Conservation (phyloP, 257 asterid species). For the Primulina tabacum region DNA sequence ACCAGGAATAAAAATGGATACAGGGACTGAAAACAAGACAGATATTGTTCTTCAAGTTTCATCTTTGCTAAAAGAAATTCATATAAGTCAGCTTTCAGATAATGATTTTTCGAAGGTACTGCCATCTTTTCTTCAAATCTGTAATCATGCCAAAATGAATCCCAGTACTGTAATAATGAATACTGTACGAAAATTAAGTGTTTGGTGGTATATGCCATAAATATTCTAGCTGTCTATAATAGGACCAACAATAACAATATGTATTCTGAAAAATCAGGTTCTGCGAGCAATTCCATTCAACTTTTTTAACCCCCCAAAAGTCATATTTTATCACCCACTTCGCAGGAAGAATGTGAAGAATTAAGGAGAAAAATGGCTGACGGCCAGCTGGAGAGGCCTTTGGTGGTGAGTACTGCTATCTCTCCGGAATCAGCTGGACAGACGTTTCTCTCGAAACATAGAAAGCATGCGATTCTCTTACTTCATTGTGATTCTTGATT, state of each 20-base stretch:
- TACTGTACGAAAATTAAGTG: not conserved
- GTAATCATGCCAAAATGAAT: not conserved
- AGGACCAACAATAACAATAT: not conserved
- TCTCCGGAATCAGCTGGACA: constrained; percentile 13
- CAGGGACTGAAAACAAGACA: constrained; percentile 27
- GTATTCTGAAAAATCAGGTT: not conserved
- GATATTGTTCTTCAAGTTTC: constrained; percentile 43
- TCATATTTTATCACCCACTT: constrained; percentile 16
- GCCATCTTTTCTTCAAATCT: not conserved
- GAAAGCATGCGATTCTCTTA: not conserved
- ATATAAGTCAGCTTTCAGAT: constrained; percentile 43
- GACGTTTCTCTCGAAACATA: constrained; percentile 2
- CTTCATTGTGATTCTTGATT: not conserved
- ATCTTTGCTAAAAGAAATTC: constrained; percentile 39
- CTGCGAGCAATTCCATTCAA: not conserved
- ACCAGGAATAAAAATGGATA: constrained; percentile 45
- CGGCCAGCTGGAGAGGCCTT: constrained; percentile 65
- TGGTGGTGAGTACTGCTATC: constrained; percentile 49
- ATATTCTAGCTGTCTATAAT: not conserved
- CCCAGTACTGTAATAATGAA: not conserved
- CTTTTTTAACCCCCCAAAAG: not conserved
- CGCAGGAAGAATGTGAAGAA: constrained; percentile 74
- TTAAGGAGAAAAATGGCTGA: constrained; percentile 47
- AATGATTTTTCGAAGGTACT: constrained; percentile 50
- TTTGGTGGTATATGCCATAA: constrained; percentile 5